Conservation (phyloP, 2,329 filamentous ascomycete species). For the Clarireedia homoeocarpa region DNA sequence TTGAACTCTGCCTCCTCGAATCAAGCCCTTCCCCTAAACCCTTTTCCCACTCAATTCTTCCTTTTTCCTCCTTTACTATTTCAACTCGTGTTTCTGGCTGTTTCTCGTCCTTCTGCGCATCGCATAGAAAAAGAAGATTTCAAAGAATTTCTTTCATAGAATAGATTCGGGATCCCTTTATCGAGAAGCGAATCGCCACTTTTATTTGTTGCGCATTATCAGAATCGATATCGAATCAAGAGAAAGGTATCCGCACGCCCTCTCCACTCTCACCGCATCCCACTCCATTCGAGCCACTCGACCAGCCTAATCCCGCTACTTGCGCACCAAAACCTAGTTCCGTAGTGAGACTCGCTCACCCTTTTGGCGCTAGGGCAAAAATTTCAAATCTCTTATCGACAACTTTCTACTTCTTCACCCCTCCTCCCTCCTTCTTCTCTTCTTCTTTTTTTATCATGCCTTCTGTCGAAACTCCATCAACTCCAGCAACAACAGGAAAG, state of each 20-base stretch:
- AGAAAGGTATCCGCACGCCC: not conserved
- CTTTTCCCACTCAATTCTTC: too few relatives aligned
- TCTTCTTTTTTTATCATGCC: conserved; percentile 8
- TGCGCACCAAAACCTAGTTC: not conserved
- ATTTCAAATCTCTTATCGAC: conserved; percentile 11
- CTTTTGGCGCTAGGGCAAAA: conserved; percentile 8
- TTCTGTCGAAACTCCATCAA: conserved; percentile 17
- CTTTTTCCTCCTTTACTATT: too few relatives aligned
- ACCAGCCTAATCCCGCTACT: not conserved
- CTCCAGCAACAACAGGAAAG: conserved; percentile 25
- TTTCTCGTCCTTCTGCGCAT: too few relatives aligned
- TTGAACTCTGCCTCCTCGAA: too few relatives aligned
- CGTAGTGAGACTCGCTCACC: not conserved
- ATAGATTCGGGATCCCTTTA: too few relatives aligned
- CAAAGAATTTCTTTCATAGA: too few relatives aligned
- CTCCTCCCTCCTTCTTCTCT: conserved; percentile 8
- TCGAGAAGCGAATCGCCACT: not conserved
- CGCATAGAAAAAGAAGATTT: too few relatives aligned
- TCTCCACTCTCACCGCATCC: not conserved
- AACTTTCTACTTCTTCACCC: not conserved
- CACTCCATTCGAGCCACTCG: not conserved
- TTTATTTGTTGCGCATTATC: not conserved
- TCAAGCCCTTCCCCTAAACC: too few relatives aligned
- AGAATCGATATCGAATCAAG: not conserved
- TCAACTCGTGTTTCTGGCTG: too few relatives aligned